Base-by-base conservation (phyloP, 768 basidiomycete genomes). In the Podaxis sp. region DNA sequence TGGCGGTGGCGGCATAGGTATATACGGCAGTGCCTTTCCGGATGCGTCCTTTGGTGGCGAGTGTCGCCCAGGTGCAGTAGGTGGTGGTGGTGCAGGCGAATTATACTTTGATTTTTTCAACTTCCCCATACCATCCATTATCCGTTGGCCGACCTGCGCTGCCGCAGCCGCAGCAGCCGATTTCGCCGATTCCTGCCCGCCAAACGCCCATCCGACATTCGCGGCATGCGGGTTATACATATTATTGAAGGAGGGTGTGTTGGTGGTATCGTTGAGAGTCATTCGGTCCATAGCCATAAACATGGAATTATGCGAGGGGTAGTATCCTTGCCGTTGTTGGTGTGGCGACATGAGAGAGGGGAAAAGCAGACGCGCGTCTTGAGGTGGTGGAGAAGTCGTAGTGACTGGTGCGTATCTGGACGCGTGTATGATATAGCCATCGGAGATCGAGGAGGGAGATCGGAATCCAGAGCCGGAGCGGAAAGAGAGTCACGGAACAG, bases 321-420 rank as follows among this genome's bases (percentile, higher is more conserved):
- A 82, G 68, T 93, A 93, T 41, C 91, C 91, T 68, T 93, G 91
- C 55, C 75, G 80, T 60, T 85, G 81, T 72, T 93, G 91, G 63
- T 93, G 92, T 60, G 83, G 83, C 1, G 87, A 86, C 91, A 93
- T 93, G 37, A 93, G 82, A 15, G 83, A 78, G 1, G 90, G 90
- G 67, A 90, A 90, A 37, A 79, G 79, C 58, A 88, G 74, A 19
- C 76, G 69, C 15, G 77, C 74, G 38, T 80, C 77, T 4, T 80
- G 77, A 15, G 86, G 82, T n/a, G 85, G 79, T 3, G 88, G 85
- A 33, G 90, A 88, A 9, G 88, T 89, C 1, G 89, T 91, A 52
- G 88, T 77, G 38, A 88, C 87, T 29, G 82, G 75, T 17, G 83
- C 83, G 67, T 84, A 82, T 46, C 25, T 33, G 61, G 52, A 49